Base-by-base conservation (phyloP, 1,139 yeast genomes). In the Candida frijolesensis region DNA sequence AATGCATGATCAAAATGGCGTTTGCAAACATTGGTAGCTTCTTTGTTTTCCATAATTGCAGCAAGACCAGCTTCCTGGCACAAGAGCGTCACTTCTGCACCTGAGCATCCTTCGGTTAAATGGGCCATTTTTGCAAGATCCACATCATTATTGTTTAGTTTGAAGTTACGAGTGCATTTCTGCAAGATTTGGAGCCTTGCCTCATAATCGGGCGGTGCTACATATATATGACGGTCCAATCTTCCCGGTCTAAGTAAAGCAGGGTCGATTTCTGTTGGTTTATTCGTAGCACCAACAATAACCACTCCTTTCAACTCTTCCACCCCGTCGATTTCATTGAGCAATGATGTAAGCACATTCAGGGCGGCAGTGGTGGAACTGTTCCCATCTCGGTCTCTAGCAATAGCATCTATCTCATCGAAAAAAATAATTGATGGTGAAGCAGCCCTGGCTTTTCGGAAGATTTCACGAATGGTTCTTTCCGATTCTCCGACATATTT, bases 401-500 rank as follows among this genome's bases (percentile, higher is more conserved):
- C 84, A 37, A 94, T 73, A 0, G 98, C 97, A 68, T 94, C 99
- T 48, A 94, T 90, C 67, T 94, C 99, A 71, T 92, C 98, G 62
- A 92, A 91, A 62, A 92, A 92, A 14, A 92, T 85, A 52, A 92
- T 91, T 41, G 96, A 87, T 5, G 98, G 98, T 0, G 97, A 78
- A 0, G 97, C 97, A 3, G 96, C 89, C 52, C 97, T 76, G 0
- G 98, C 98, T 62, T 91, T 92, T 48, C 95, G 76, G 68, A 92
- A 92, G 2, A 92, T 83, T 62, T 91, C 97, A 57, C 98, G 74
- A 16, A 92, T 85, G 4, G 96, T 87, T 45, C 89, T 79, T 69
- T 92, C 98, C 10, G 95, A 85, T 66, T 92, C 98, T 52, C 98
- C 98, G 32, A 92, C 98, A 59, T 88, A 92, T 66, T 92, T 92